Evolutionary conservation across 495 filamentous ascomycete species (phyloP).

Genomic region (Aspergillus carlsbadensis): DNA sequence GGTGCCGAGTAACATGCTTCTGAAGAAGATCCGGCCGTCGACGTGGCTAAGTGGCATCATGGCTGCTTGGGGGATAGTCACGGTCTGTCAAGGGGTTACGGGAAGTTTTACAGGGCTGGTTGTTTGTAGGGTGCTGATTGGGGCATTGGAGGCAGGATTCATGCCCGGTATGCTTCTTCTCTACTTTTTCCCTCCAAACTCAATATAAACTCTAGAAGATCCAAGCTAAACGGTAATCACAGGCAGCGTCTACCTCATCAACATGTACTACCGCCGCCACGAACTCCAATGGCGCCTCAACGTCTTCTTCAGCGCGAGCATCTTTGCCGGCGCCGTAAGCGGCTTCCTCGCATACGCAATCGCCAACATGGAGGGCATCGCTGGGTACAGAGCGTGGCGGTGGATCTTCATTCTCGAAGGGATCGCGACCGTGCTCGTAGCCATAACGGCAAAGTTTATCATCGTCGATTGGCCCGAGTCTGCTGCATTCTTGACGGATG

Average conservation of each 20-base stretch:
- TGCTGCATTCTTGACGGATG: constrained; percentile 41
- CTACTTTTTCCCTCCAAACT: background rate
- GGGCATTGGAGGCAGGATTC: constrained; percentile 52
- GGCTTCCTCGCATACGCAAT: constrained; percentile 36
- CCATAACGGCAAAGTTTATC: constrained; percentile 49
- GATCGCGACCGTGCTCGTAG: constrained; percentile 15
- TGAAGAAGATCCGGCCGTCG: constrained; percentile 61
- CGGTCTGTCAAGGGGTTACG: constrained; percentile 55
- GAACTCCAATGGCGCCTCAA: constrained; percentile 57
- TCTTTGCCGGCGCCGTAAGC: constrained; percentile 57
- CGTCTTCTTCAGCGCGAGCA: constrained; percentile 54
- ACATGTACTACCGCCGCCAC: constrained; percentile 57
- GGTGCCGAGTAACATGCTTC: constrained; percentile 58
- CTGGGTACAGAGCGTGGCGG: constrained; percentile 29
- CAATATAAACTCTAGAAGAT: too few relatives aligned
- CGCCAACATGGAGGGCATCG: constrained; percentile 38
- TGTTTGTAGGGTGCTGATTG: constrained; percentile 49
- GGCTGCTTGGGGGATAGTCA: constrained; percentile 51
- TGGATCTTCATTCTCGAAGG: constrained; percentile 22
- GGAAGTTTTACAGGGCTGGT: constrained; percentile 47
- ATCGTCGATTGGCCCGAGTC: constrained; percentile 54
- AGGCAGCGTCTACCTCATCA: constrained; percentile 46
- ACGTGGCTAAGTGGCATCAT: constrained; percentile 45
- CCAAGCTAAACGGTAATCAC: too few relatives aligned
- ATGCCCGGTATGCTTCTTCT: constrained; percentile 40